Evolutionary conservation across 192 early-diverging fungal species (phyloP).

Genomic region (Phycomyces nitens): DNA sequence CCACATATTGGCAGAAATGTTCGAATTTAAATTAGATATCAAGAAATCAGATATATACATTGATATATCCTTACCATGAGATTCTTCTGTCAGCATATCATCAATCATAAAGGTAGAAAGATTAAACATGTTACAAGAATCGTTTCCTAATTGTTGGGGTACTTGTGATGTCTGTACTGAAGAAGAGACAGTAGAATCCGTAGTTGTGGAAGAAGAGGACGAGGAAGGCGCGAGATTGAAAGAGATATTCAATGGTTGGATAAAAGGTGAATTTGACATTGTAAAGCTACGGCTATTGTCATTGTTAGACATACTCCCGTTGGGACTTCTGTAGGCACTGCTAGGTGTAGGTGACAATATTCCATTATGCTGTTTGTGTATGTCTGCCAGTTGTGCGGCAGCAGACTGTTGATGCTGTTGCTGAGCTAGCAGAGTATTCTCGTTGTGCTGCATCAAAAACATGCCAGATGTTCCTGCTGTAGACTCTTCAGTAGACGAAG

Average conservation of each 20-base stretch:
- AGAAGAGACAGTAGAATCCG: not conserved
- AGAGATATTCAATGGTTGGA: not conserved
- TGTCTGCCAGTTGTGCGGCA: not conserved
- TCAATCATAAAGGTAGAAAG: constrained; percentile 1
- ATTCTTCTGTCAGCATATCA: not conserved
- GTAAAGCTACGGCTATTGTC: not conserved
- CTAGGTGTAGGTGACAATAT: not conserved
- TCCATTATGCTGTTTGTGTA: not conserved
- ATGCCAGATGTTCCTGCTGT: constrained; percentile 31
- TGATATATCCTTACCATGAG: constrained; percentile 1
- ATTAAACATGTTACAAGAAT: constrained; percentile 2
- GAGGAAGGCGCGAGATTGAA: not conserved
- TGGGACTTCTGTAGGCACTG: not conserved
- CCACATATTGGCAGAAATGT: too few relatives aligned
- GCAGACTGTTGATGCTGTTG: not conserved
- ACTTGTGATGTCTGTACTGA: not conserved
- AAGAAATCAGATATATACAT: too few relatives aligned
- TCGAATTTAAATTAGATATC: too few relatives aligned
- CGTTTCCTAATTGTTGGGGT: not conserved
- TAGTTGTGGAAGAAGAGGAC: not conserved
- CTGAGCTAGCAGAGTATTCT: not conserved
- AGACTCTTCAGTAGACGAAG: constrained; percentile 65
- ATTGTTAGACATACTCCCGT: not conserved
- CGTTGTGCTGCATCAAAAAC: not conserved
- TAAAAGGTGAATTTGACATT: not conserved